Percentiles rank a stretch among this genome's conserved stretches.
Evolutionary conservation across 1,139 yeast species (phyloP).

Genomic region (Blastobotrys indianensis): DNA sequence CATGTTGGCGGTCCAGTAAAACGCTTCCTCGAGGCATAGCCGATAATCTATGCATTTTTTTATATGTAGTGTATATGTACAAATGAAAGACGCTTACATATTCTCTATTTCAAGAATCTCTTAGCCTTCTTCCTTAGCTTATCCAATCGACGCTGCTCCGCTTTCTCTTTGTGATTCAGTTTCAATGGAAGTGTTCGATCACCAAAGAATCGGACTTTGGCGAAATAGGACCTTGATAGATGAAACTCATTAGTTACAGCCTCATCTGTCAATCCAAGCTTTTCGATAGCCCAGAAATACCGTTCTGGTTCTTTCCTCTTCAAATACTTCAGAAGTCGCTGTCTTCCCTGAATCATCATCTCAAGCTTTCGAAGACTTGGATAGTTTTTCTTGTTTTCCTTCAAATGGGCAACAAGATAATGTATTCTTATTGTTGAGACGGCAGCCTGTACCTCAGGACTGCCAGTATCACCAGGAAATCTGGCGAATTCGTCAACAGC

Average conservation of each 20-base stretch:
- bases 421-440: conserved; percentile 76
- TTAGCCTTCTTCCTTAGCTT: conserved; percentile 29
- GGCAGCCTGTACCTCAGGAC: conserved; percentile 95
- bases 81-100: background rate
- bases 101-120: conserved; percentile 12
- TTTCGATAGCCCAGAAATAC: conserved; percentile 80
- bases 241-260: conserved; percentile 75
- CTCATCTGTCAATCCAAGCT: conserved; percentile 80
- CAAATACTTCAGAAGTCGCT: conserved; percentile 71
- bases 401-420: conserved; percentile 69
- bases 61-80: conserved; percentile 2
- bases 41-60: background rate
- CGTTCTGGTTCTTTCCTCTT: conserved; percentile 72
- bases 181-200: conserved; percentile 32
- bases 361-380: conserved; percentile 64
- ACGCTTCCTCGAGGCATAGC: conserved; percentile 44
- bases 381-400: conserved; percentile 67
- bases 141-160: conserved; percentile 24
- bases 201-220: conserved; percentile 81
- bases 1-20: conserved; percentile 76
- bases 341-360: conserved; percentile 84
- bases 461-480: conserved; percentile 86
- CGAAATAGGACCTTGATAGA: conserved; percentile 78
- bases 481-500: conserved; percentile 79
- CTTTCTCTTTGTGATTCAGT: conserved; percentile 28